Percentiles rank a stretch among this genome's conserved stretches.
These are phyloP conservation scores for Clavispora santaluciae DNA, from an alignment of 805 yeast genomes.

Conservation along the genomic window DNA sequence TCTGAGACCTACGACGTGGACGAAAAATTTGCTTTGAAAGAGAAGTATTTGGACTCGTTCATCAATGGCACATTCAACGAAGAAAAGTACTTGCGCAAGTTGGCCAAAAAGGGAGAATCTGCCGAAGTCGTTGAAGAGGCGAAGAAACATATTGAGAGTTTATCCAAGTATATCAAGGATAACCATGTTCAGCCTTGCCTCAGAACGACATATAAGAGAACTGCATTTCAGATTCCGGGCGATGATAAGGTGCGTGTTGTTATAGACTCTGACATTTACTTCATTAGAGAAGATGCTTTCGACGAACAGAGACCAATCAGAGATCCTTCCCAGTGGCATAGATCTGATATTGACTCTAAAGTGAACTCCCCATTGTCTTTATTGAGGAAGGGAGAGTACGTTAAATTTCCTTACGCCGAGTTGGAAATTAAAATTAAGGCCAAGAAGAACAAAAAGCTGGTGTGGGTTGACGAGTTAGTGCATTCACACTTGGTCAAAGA, in stretches of 20 bases:
- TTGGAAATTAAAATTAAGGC: constrained; percentile 78
- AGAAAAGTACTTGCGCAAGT: constrained; percentile 53
- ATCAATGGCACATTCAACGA: constrained; percentile 47
- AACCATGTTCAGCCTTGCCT: constrained; percentile 77
- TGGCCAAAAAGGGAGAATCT: constrained; percentile 58
- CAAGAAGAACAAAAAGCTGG: constrained; percentile 41
- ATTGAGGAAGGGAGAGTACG: constrained; percentile 79
- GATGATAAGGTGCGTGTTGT: constrained; percentile 88
- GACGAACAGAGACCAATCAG: constrained; percentile 84
- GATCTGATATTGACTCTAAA: constrained; percentile 81
- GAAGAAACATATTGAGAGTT: constrained; percentile 50
- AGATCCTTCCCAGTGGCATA: constrained; percentile 86
- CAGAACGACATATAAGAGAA: constrained; percentile 82
- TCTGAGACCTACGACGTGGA: constrained; percentile 52
- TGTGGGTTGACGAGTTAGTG: constrained; percentile 86
- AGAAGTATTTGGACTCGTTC: constrained; percentile 74
- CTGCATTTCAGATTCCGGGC: constrained; percentile 98
- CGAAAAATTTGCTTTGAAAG: constrained; percentile 66
- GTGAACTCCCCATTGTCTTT: constrained; percentile 64
- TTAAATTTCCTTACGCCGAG: constrained; percentile 79
- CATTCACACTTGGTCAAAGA: constrained; percentile 78
- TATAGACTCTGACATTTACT: constrained; percentile 82
- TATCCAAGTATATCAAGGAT: constrained; percentile 59
- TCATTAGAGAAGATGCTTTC: constrained; percentile 86
- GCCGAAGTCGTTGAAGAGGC: constrained; percentile 47